Conservation (phyloP, 345 rosid genomes). For the Lumnitzera racemosa region DNA sequence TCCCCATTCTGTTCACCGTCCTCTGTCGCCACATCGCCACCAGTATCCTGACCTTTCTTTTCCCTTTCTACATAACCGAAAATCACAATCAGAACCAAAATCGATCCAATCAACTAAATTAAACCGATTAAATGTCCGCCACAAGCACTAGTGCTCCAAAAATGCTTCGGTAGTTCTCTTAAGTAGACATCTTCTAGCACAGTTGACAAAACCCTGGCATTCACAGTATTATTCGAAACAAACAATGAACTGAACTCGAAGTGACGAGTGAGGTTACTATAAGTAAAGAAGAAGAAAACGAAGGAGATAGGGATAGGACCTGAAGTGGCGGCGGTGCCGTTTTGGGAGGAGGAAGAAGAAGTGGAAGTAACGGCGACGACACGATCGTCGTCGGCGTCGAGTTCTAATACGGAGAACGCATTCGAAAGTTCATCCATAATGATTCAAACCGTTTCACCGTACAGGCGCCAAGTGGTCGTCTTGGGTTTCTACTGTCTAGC, state of each 20-base stretch:
- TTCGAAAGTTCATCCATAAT: conserved; percentile 37
- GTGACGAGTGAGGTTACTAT: not conserved
- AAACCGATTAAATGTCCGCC: not conserved
- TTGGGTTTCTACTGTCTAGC: too few relatives aligned
- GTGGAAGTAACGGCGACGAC: conserved; percentile 4
- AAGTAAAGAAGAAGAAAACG: not conserved
- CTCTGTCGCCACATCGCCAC: not conserved
- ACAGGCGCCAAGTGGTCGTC: too few relatives aligned
- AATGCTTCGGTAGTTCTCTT: not conserved
- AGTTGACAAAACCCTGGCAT: too few relatives aligned
- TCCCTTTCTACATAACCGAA: not conserved
- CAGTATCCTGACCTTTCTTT: conserved; percentile 13
- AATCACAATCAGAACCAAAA: conserved; percentile 13
- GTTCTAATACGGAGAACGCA: conserved; percentile 31
- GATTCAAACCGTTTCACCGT: not conserved
- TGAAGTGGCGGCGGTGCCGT: not conserved
- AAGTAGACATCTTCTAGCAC: not conserved
- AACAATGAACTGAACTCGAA: too few relatives aligned
- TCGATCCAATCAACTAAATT: not conserved
- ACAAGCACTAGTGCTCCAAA: too few relatives aligned
- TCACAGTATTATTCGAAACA: too few relatives aligned
- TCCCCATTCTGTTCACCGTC: conserved; percentile 2
- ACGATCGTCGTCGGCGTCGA: conserved; percentile 37
- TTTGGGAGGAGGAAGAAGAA: conserved; percentile 10
- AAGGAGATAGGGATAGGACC: not conserved